Base-by-base conservation (phyloP, 352 stramenopile genomes). In the Pythium phragmiticola region DNA sequence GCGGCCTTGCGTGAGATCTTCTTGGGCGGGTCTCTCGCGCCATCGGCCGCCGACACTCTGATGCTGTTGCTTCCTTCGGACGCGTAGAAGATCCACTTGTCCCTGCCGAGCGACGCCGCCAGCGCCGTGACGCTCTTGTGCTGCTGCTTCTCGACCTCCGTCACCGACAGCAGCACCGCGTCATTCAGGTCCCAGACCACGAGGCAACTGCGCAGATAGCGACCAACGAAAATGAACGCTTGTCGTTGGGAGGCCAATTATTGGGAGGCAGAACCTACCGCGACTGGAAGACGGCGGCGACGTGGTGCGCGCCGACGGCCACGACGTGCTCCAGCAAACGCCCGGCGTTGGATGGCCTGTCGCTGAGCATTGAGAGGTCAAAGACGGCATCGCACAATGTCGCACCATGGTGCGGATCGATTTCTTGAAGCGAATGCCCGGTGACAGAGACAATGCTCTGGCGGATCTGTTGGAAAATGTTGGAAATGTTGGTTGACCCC, bases 1-100 rank as follows among this genome's bases (percentile, higher is more conserved):
- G 77, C 65, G 19, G 73, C 80, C 56, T 92, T 92, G 39, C 85
- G 82, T 3, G 80, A 73, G 34, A 94, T 88, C 66, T 92, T 89
- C 57, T 87, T 87, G 9, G 74, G 73, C 53, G 72, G 65, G 28
- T 85, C 83, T 13, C 58, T 65, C 16, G 72, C 7, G 7, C 34
- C 76, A 50, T 86, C 79, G 1, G 87, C 68, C 5, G 70, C 55
- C 19, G 78, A 75, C 19, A 88, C 71, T 39, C 70, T 66, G 51
- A 94, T 82, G 66, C 76, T 92, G 49, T 87, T 82, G 70, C 83
- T 92, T 7, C 78, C 85, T 56, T 94, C 85, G 26, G 77, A 72
- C 46, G 72, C 71, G 64, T 88, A 94, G 54, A 92, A 92, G 23
- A 94, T 28, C 74, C 78, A 90, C 9, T 74, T 72, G 46, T 84